Evolutionary conservation across 441 rosid species (phyloP).

Genomic region (Euphorbia schlechtendalii): DNA sequence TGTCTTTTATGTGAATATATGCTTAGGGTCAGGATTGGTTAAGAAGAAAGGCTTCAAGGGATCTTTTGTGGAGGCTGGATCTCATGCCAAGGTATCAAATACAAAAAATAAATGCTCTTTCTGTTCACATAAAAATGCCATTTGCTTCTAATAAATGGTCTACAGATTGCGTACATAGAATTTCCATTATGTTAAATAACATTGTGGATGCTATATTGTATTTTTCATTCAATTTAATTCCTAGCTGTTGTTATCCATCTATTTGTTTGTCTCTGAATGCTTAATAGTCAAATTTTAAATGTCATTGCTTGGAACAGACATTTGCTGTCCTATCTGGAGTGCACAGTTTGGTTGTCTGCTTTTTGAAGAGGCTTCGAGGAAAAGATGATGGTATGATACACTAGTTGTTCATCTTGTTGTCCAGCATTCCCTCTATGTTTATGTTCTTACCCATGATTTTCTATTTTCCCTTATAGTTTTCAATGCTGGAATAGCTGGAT

Average conservation of each 20-base stretch:
- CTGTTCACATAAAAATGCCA: neutral
- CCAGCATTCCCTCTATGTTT: constrained; percentile 5
- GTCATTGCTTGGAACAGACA: constrained; percentile 31
- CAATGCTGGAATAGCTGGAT: constrained; percentile 92
- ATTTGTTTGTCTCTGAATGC: too few species aligned
- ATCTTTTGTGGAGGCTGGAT: constrained; percentile 69
- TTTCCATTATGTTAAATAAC: too few species aligned
- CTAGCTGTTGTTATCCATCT: too few species aligned
- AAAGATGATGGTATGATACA: constrained; percentile 76
- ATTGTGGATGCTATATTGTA: too few species aligned
- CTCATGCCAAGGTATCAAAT: constrained; percentile 66
- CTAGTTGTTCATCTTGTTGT: neutral
- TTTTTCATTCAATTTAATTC: too few species aligned
- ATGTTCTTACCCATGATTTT: constrained; percentile 6
- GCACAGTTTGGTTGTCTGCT: constrained; percentile 86
- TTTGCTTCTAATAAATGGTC: neutral
- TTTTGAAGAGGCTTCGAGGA: constrained; percentile 76
- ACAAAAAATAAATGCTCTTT: neutral
- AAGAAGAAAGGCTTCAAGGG: constrained; percentile 74
- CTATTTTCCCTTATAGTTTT: constrained; percentile 36
- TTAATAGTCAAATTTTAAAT: neutral
- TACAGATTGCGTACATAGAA: too few species aligned
- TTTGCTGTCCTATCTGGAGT: constrained; percentile 87
- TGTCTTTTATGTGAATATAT: neutral
- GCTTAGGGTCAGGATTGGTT: constrained; percentile 70